Base-by-base conservation (phyloP, 371 early-diverging fungal genomes). In the Syncephalastrum sp. region DNA sequence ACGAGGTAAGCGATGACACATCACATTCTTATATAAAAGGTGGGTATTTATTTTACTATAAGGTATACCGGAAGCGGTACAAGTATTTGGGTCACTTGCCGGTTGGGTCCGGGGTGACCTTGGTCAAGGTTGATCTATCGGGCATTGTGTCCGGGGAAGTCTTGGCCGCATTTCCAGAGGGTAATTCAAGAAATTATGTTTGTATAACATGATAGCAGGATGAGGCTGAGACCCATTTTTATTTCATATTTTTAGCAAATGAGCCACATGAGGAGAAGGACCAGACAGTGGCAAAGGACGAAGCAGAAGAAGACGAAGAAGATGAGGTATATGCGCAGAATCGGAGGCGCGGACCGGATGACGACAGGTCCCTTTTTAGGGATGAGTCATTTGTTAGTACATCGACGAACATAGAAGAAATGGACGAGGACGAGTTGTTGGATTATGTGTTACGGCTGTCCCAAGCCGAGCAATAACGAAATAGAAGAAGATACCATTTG, bases 21-120 rank as follows among this genome's bases (percentile, higher is more conserved):
- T 56, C 14, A 19, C 27, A 17, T 0, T 33, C 12, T 10, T 33
- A 10, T 8, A 6, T 33, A 10, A 10, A 2, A 29, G 0, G 29
- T 10, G 7, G 44, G 46, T 15, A n/a, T 15, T 52, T 14, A 16
- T 17, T 81, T 86, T 0, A 87, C 88, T 3, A 69, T 13, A 85
- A 87, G 67, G 93, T 92, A 17, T 69, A 93, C 38, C 81, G 93
- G 23, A 87, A 84, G 61, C 82, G 83, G 25, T 90, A 79, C 71
- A 80, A 83, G 53, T 90, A 92, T 60, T 65, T 94, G 14, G 73
- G 82, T 2, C 93, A 94, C 63, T 65, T 95, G 27, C 89, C 95
- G 6, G 57, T 89, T 23, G 79, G 86, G 3, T 94, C 94, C 67
- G 93, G 93, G 53, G 81, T 95, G 13, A 70, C 80, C 5, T 86